Percentiles rank a stretch among this genome's conserved stretches.
These are phyloP conservation scores for Singerocomus rubriflavus DNA, from an alignment of 1,284 basidiomycete species.

Conservation along the genomic window DNA sequence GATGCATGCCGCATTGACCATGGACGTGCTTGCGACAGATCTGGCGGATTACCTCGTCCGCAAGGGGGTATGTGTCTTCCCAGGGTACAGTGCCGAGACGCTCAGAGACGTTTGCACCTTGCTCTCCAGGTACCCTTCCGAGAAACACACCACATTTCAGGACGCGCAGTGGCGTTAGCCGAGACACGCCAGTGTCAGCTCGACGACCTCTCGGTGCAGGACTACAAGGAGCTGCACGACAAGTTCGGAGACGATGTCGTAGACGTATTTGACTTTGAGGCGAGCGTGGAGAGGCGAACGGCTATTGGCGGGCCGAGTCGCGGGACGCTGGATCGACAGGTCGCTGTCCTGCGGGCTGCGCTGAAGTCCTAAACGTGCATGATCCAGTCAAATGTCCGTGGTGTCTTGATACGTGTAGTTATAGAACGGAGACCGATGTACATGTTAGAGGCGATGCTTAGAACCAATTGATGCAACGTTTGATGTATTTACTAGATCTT, in stretches of 20 bases:
- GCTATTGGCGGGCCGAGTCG: constrained; percentile 91
- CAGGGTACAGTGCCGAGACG: no score
- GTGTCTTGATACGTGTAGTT: no score
- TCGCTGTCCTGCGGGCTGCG: constrained; percentile 58
- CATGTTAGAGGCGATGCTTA: no score
- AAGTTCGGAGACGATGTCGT: constrained; percentile 84
- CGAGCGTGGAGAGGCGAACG: constrained; percentile 90
- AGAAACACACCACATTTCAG: constrained; percentile 98
- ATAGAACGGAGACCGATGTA: no score
- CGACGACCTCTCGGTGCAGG: constrained; percentile 75
- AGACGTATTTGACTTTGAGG: constrained; percentile 88
- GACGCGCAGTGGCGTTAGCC: constrained; percentile 91
- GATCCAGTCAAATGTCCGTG: not conserved
- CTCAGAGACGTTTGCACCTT: no score
- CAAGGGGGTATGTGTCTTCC: constrained; percentile 73
- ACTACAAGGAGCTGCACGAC: constrained; percentile 74
- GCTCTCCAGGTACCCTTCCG: constrained; percentile 82
- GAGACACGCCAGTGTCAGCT: constrained; percentile 82
- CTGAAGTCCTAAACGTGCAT: constrained; percentile 3
- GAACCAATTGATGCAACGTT: no score
- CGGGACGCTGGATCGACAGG: constrained; percentile 84
- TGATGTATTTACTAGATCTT: no score
- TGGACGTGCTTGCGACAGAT: constrained; percentile 97
- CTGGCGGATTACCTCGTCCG: constrained; percentile 97
- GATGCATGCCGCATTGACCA: constrained; percentile 89